Evolutionary conservation across 805 yeast species (phyloP).

Genomic region (Cyberlindnera samutprakarnensis): DNA sequence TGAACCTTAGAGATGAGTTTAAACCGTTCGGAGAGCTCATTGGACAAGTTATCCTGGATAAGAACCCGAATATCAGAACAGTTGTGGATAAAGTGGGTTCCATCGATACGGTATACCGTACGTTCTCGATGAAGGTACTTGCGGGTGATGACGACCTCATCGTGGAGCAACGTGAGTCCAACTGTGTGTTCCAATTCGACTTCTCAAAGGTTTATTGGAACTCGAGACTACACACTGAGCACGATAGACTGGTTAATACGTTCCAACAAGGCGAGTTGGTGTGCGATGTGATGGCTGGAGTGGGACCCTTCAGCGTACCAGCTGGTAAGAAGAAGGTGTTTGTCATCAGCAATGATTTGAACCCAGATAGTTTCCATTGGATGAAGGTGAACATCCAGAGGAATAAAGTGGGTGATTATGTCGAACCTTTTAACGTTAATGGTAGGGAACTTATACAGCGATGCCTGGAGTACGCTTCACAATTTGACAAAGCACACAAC

Average conservation of each 20-base stretch:
- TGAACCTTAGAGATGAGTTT: constrained; percentile 77
- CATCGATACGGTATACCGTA: constrained; percentile 82
- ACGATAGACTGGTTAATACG: constrained; percentile 61
- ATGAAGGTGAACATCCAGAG: constrained; percentile 53
- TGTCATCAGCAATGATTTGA: constrained; percentile 88
- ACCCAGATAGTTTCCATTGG: constrained; percentile 76
- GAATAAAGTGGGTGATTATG: constrained; percentile 58
- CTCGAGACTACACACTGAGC: constrained; percentile 90
- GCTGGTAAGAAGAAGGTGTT: constrained; percentile 79
- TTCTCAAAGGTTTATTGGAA: constrained; percentile 97
- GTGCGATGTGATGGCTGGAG: constrained; percentile 97
- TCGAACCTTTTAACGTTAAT: constrained; percentile 61
- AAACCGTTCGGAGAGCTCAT: constrained; percentile 74
- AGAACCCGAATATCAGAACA: constrained; percentile 62
- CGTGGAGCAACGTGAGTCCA: constrained; percentile 84
- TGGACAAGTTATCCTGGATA: constrained; percentile 87
- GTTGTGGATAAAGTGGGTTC: constrained; percentile 89
- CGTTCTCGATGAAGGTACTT: constrained; percentile 87
- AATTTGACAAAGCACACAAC: constrained; percentile 35
- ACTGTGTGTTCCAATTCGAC: constrained; percentile 80
- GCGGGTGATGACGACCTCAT: constrained; percentile 75
- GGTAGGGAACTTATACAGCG: constrained; percentile 73
- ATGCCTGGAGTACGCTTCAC: constrained; percentile 44
- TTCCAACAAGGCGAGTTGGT: constrained; percentile 67
- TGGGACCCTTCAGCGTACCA: constrained; percentile 96